Conservation (phyloP, 306 rosid genomes). For the Acmispon strigosus region DNA sequence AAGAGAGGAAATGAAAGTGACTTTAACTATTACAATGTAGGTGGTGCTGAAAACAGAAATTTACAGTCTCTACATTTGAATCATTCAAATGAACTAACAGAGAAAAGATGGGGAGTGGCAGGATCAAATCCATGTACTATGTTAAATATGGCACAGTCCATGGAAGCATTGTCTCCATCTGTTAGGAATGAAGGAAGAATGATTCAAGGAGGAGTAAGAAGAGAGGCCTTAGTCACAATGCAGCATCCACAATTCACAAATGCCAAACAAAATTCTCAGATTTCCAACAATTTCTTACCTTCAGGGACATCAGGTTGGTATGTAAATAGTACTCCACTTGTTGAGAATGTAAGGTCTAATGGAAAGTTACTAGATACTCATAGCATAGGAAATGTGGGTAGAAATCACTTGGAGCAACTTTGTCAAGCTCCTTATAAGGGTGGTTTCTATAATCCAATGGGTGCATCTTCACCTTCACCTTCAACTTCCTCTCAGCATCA, state of each 20-base stretch:
- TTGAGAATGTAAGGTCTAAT: slow-evolving; percentile 43
- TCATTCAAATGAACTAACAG: slow-evolving; percentile 36
- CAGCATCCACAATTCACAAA: slow-evolving; percentile 57
- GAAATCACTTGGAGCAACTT: slow-evolving; percentile 37
- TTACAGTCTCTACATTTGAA: slow-evolving; percentile 32
- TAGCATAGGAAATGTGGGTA: slow-evolving; percentile 17
- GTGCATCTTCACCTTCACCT: slow-evolving; percentile 22
- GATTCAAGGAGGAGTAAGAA: slow-evolving; percentile 44
- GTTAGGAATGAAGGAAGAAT: slow-evolving; percentile 42
- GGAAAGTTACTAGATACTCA: slow-evolving; percentile 43
- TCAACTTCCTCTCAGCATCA: slow-evolving; percentile 21
- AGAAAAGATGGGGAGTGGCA: slow-evolving; percentile 56
- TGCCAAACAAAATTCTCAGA: slow-evolving; percentile 36
- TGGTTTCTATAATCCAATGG: slow-evolving; percentile 43
- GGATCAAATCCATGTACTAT: slow-evolving; percentile 48
- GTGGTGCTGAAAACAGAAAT: slow-evolving; percentile 28
- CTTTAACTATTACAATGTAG: slow-evolving; percentile 46
- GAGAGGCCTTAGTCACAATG: slow-evolving; percentile 58
- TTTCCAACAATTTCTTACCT: slow-evolving; percentile 43
- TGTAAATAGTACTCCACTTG: slow-evolving; percentile 20
- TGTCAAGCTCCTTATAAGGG: slow-evolving; percentile 43
- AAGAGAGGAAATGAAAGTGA: slow-evolving; percentile 56
- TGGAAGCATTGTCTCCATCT: slow-evolving; percentile 39
- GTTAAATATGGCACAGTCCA: slow-evolving; percentile 36
- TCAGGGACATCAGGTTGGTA: slow-evolving; percentile 54